These are phyloP conservation scores for Auricularia sp. DNA, from an alignment of 768 basidiomycete genomes.

Conservation along the genomic window DNA sequence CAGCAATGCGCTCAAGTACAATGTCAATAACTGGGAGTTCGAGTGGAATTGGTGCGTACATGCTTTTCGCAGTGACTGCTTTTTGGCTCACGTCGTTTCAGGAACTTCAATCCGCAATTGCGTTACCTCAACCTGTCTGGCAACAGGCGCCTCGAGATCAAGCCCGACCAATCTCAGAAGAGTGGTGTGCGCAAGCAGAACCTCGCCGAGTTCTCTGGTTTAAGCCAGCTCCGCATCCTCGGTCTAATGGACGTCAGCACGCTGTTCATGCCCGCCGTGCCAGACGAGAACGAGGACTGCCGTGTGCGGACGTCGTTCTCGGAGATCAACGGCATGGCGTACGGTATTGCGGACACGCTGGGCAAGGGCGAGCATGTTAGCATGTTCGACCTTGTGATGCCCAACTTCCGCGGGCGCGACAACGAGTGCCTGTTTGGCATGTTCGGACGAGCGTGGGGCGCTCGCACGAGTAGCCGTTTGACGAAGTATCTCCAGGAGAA, in stretches of 20 bases:
- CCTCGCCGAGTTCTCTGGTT: slow-evolving; percentile 77
- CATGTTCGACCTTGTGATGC: slow-evolving; percentile 88
- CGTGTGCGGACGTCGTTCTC: slow-evolving; percentile 87
- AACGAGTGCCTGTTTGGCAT: slow-evolving; percentile 91
- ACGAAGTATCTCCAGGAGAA: slow-evolving; percentile 79
- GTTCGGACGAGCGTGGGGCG: slow-evolving; percentile 71
- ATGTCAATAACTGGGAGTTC: slow-evolving; percentile 96
- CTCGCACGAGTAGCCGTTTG: slow-evolving; percentile 50
- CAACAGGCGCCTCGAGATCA: slow-evolving; percentile 94
- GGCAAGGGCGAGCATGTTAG: slow-evolving; percentile 69
- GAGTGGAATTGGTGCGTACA: slow-evolving; percentile 94
- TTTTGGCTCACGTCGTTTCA: slow-evolving; percentile 19
- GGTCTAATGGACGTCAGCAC: slow-evolving; percentile 93
- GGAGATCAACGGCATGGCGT: slow-evolving; percentile 84
- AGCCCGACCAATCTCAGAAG: slow-evolving; percentile 43
- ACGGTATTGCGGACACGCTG: slow-evolving; percentile 91
- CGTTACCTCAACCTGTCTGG: slow-evolving; percentile 94
- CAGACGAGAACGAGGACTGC: slow-evolving; percentile 62
- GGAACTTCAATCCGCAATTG: slow-evolving; percentile 94
- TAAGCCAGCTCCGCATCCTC: slow-evolving; percentile 76
- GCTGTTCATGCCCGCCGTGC: slow-evolving; percentile 39
- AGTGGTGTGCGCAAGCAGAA: slow-evolving; percentile 25
- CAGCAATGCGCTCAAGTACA: slow-evolving; percentile 89
- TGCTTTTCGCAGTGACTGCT: neutral
- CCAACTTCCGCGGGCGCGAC: slow-evolving; percentile 63